Percentiles rank a stretch among this genome's conserved stretches.
These are phyloP conservation scores for Cucumis variabilis DNA, from an alignment of 331 rosid genomes.

Conservation along the genomic window DNA sequence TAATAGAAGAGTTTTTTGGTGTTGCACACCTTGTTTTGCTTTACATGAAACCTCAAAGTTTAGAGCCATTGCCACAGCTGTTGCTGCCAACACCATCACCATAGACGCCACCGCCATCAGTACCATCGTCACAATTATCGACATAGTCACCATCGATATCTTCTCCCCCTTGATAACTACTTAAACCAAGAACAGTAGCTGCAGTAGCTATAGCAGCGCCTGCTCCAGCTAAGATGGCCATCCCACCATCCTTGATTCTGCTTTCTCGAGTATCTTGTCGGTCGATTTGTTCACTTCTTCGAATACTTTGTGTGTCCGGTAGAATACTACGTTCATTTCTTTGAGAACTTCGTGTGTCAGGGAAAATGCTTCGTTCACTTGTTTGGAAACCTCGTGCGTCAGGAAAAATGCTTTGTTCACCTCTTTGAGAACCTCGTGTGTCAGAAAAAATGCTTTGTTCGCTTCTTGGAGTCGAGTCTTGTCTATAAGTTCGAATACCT, in stretches of 20 bases:
- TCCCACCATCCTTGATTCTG: constrained; percentile 39
- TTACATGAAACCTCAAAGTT: neutral
- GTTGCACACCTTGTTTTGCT: neutral
- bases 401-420: neutral
- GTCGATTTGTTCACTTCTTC: neutral
- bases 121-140: neutral
- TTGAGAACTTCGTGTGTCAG: neutral
- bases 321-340: neutral
- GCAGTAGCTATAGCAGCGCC: constrained; percentile 35
- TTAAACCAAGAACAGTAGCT: neutral
- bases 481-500: neutral
- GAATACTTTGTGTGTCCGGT: neutral
- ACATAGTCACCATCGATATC: neutral
- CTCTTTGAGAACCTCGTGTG: neutral
- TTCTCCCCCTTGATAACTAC: constrained; percentile 12
- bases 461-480: neutral
- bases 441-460: neutral
- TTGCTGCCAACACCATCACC: neutral
- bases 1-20: neutral
- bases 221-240: constrained; percentile 41
- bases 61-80: neutral
- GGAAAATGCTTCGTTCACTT: neutral
- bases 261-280: neutral
- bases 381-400: neutral
- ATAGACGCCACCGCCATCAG: neutral